Percentiles rank a stretch among this genome's conserved stretches.
phyloP scores from a whole-genome alignment of 2,329 filamentous ascomycete species.

The Aspergillus felis region DNA sequence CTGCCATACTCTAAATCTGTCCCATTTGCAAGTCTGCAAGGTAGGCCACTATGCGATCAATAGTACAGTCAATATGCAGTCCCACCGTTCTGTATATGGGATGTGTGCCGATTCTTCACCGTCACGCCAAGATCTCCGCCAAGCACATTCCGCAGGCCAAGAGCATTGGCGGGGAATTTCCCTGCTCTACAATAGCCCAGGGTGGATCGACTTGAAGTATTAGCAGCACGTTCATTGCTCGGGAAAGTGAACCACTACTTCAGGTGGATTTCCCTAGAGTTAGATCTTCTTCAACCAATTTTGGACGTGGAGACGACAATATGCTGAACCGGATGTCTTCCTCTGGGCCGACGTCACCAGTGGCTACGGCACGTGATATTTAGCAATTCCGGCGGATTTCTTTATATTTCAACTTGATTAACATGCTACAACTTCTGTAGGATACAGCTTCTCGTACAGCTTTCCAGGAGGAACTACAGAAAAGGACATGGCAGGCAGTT shows the following conservation, averaged over 20 bases:
- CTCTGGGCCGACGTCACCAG: background rate
- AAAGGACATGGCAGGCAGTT: conserved; percentile 19
- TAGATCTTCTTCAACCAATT: background rate
- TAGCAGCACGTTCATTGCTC: background rate
- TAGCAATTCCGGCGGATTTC: background rate
- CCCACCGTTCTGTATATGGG: no score
- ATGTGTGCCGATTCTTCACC: background rate
- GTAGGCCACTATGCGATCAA: no score
- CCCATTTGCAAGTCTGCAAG: no score
- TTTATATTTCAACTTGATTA: background rate
- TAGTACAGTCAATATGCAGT: no score
- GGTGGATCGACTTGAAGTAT: no score
- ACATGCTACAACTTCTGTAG: no score
- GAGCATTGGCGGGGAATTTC: background rate
- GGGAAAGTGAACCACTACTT: background rate
- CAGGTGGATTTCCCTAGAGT: background rate
- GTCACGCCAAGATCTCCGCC: background rate
- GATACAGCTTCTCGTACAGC: background rate
- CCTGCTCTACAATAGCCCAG: no score
- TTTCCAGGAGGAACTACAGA: background rate
- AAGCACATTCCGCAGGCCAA: background rate
- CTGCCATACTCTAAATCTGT: no score
- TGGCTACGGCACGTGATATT: background rate
- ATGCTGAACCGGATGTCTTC: background rate
- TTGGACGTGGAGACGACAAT: background rate